These are phyloP conservation scores for Epichloe hybrida DNA, from an alignment of 2,329 filamentous ascomycete species.

Conservation along the genomic window DNA sequence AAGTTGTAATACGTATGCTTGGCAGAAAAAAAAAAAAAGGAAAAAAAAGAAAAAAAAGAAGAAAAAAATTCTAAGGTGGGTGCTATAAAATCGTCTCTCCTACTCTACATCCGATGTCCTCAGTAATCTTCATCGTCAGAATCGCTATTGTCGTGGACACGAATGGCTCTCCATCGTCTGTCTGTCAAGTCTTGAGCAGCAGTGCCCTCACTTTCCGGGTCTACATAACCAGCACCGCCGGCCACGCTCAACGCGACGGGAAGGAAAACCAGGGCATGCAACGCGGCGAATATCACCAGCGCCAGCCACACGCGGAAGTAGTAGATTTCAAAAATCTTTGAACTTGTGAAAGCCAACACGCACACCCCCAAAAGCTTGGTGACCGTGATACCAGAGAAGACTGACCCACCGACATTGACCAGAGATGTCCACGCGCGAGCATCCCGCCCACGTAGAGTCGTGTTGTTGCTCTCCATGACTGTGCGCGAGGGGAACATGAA, in stretches of 20 bases:
- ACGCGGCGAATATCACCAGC: constrained; percentile 75
- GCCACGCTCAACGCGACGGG: constrained; percentile 78
- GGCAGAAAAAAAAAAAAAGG: neutral
- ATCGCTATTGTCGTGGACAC: constrained; percentile 63
- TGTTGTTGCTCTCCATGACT: constrained; percentile 65
- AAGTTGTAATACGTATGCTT: neutral
- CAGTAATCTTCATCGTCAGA: constrained; percentile 52
- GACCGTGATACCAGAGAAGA: constrained; percentile 91
- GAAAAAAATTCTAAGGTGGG: too few relatives aligned
- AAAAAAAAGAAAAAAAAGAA: neutral
- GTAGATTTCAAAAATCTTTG: constrained; percentile 99
- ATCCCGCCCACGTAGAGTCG: constrained; percentile 67
- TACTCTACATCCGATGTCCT: neutral
- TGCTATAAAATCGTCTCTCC: neutral
- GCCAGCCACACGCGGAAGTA: constrained; percentile 97
- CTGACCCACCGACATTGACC: constrained; percentile 86
- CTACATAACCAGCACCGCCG: constrained; percentile 77
- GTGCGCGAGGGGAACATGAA: constrained; percentile 84
- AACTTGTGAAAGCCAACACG: constrained; percentile 85
- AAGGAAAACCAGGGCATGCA: constrained; percentile 81
- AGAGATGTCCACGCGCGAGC: constrained; percentile 85
- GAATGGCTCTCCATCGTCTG: constrained; percentile 61
- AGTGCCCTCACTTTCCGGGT: constrained; percentile 76
- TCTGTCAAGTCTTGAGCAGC: constrained; percentile 79
- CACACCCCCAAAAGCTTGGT: constrained; percentile 88